These are phyloP conservation scores for Fusarium sp. DNA, from an alignment of 2,329 filamentous ascomycete genomes.

Conservation along the genomic window DNA sequence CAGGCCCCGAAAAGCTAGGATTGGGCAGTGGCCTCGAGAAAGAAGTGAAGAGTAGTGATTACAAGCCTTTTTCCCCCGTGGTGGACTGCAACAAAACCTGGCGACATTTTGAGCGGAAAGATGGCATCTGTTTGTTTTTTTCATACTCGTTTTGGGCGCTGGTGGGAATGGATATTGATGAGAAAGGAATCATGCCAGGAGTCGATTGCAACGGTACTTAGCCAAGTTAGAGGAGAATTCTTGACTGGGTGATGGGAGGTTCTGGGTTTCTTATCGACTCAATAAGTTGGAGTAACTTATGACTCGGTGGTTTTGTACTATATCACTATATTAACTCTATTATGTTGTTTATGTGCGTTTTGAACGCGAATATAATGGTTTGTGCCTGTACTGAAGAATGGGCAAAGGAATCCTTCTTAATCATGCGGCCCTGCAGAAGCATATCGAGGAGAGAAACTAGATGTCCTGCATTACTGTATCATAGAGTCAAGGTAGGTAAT, in stretches of 20 bases:
- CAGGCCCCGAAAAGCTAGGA: constrained; percentile 13
- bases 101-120: constrained; percentile 22
- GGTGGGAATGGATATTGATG: constrained; percentile 36
- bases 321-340: constrained; percentile 29
- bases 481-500: neutral
- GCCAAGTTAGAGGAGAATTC: constrained; percentile 22
- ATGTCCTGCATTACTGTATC: neutral
- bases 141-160: constrained; percentile 33
- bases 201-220: constrained; percentile 23
- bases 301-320: constrained; percentile 25
- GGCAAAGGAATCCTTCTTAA: neutral
- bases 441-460: neutral
- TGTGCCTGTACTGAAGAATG: neutral
- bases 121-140: constrained; percentile 21
- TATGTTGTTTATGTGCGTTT: constrained; percentile 15
- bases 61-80: neutral
- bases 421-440: neutral
- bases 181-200: constrained; percentile 31
- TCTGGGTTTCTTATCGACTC: constrained; percentile 9
- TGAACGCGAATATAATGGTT: neutral
- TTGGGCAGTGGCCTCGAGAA: neutral
- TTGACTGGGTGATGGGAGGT: constrained; percentile 12
- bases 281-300: constrained; percentile 9
- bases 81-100: constrained; percentile 24
- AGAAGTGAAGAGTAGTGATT: constrained; percentile 13